phyloP scores from a whole-genome alignment of 1,139 yeast species.

The Nakaseomyces glabratus region DNA sequence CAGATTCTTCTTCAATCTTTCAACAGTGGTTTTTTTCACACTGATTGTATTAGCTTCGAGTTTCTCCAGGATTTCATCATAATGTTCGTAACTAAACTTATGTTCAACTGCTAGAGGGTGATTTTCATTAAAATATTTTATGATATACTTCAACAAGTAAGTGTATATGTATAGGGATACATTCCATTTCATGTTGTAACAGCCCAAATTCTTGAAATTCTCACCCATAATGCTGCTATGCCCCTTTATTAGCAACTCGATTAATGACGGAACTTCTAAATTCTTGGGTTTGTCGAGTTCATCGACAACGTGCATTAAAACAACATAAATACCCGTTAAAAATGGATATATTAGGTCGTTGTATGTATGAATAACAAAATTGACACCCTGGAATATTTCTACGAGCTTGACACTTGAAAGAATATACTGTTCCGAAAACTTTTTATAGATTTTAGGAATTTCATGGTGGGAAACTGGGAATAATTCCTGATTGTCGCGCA shows the following conservation, averaged over 20 bases:
- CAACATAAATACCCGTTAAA: slow-evolving; percentile 18
- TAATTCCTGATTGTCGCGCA: slow-evolving; percentile 16
- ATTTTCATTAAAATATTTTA: slow-evolving; percentile 10
- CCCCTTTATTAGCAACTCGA: slow-evolving; percentile 13
- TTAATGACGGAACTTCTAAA: slow-evolving; percentile 11
- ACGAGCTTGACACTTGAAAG: slow-evolving; percentile 15
- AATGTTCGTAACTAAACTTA: slow-evolving; percentile 8
- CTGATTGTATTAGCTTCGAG: slow-evolving; percentile 11
- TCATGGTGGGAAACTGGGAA: slow-evolving; percentile 13
- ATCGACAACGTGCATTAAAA: slow-evolving; percentile 17
- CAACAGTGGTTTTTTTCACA: slow-evolving; percentile 14
- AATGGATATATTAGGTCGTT: slow-evolving; percentile 19
- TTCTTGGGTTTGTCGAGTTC: slow-evolving; percentile 12
- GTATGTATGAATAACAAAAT: slow-evolving; percentile 18
- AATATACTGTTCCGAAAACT: slow-evolving; percentile 14
- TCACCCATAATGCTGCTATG: slow-evolving; percentile 18
- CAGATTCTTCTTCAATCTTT: slow-evolving; percentile 9
- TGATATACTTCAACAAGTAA: slow-evolving; percentile 14
- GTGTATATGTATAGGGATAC: slow-evolving; percentile 17
- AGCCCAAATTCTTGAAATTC: slow-evolving; percentile 10
- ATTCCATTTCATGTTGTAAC: slow-evolving; percentile 19
- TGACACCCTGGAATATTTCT: slow-evolving; percentile 15
- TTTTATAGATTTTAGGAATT: slow-evolving; percentile 12
- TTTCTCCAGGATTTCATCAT: slow-evolving; percentile 11
- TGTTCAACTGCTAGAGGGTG: background rate